These are phyloP conservation scores for Pythium oligandrum DNA, from an alignment of 352 stramenopile genomes.

Conservation along the genomic window DNA sequence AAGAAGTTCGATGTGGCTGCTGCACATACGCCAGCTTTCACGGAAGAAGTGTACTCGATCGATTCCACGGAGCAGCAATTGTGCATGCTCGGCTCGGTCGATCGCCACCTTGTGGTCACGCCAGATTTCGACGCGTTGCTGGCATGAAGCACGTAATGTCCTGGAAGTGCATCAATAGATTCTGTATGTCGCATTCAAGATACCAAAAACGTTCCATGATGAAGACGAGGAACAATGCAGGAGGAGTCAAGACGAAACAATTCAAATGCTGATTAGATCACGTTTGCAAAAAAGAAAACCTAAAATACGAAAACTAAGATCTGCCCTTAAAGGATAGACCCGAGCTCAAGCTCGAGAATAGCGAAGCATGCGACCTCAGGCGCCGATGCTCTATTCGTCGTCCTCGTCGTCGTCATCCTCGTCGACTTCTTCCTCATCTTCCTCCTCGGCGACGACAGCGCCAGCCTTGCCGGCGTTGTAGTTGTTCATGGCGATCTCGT, in stretches of 20 bases:
- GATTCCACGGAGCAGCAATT: constrained; percentile 67
- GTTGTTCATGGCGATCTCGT: constrained; percentile 86
- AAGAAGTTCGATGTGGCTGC: constrained; percentile 82
- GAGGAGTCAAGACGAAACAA: too few species aligned
- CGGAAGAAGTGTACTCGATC: constrained; percentile 80
- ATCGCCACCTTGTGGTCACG: constrained; percentile 80
- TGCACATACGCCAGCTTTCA: constrained; percentile 77
- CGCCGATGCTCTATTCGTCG: constrained; percentile 41
- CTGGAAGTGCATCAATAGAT: too few species aligned
- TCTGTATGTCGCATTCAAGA: too few species aligned
- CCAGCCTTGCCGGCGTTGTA: constrained; percentile 77
- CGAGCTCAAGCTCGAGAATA: constrained; percentile 1
- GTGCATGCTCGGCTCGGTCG: constrained; percentile 66
- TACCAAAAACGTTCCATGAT: too few species aligned
- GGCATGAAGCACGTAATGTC: constrained; percentile 25
- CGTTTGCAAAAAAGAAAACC: too few species aligned
- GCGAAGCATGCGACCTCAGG: not conserved
- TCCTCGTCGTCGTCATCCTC: constrained; percentile 59
- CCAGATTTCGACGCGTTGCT: constrained; percentile 83
- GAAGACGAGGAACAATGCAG: too few species aligned
- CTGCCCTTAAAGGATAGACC: constrained; percentile 10
- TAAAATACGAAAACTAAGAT: too few species aligned
- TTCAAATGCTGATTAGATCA: too few species aligned
- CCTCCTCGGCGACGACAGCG: constrained; percentile 29
- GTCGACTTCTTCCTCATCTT: constrained; percentile 66